Evolutionary conservation across 1,284 basidiomycete species (phyloP).

Genomic region (Stereum hirsutum): DNA sequence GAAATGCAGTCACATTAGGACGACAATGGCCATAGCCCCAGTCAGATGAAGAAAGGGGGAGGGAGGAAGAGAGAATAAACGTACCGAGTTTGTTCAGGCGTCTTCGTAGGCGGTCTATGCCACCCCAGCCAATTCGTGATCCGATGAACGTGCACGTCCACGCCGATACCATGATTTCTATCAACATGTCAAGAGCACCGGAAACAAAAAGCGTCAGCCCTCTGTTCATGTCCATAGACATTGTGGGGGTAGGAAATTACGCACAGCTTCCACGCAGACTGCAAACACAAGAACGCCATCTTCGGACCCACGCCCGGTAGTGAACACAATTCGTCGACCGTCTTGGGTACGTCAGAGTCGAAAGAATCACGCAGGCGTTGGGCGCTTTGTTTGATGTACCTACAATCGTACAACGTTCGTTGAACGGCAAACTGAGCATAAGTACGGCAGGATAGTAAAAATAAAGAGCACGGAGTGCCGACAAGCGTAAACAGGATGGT

Average conservation of each 20-base stretch:
- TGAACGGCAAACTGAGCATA: too few species aligned
- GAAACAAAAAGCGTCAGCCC: neutral
- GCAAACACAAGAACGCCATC: slow-evolving; percentile 83
- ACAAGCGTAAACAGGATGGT: slow-evolving; percentile 14
- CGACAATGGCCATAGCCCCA: too few species aligned
- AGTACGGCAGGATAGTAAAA: neutral
- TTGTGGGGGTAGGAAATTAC: slow-evolving; percentile 18
- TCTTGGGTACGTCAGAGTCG: slow-evolving; percentile 77
- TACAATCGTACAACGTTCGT: neutral
- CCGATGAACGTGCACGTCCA: slow-evolving; percentile 93
- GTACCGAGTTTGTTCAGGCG: slow-evolving; percentile 78
- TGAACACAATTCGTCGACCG: slow-evolving; percentile 77
- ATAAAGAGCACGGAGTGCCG: neutral
- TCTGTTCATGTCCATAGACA: too few species aligned
- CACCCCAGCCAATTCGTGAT: slow-evolving; percentile 91
- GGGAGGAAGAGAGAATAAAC: neutral
- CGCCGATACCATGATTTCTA: slow-evolving; percentile 92
- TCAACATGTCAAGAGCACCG: slow-evolving; percentile 2
- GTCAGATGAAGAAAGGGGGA: slow-evolving; percentile 15
- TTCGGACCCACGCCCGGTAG: slow-evolving; percentile 88
- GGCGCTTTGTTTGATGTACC: slow-evolving; percentile 72
- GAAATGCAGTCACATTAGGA: too few species aligned
- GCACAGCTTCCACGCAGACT: slow-evolving; percentile 80
- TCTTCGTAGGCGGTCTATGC: slow-evolving; percentile 80
- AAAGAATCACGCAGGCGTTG: slow-evolving; percentile 61